Base-by-base conservation (phyloP, 2,329 filamentous ascomycete species). In the Seiridium unicorne region DNA sequence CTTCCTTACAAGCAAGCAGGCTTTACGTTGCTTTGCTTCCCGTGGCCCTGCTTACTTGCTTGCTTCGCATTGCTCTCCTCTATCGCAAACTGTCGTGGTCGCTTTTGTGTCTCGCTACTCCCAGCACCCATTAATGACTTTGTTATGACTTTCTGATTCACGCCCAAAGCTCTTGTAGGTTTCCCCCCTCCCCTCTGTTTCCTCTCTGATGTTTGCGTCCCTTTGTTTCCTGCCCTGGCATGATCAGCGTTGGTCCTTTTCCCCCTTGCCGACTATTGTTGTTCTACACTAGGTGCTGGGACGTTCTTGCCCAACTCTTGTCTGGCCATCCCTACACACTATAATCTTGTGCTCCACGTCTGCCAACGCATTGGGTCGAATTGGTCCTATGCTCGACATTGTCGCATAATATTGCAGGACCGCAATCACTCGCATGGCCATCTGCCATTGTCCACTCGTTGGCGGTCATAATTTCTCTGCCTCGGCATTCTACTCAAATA, bases 1-100 rank as follows among this genome's bases (percentile, higher is more conserved):
- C 47, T 59, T 59, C 57, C 57, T 46, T 59, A 36, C 47, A 13
- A 58, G 40, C 46, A 26, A 42, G 26, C 48, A 55, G 53, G 36
- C 35, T 55, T 55, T 11, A 18, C 49, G 26, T 57, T 57, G 42
- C 53, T 40, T 44, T 49, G 47, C 49, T 53, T 53, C 35, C 35
- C 31, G 18, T 53, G 11, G 31, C 46, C 46, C 6, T 46, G 44
- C 44, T 46, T 46, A 18, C 44, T 49, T 49, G 47, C 47, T 53
- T 53, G 32, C 49, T 35, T 36, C 13, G 31, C 48, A 10, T 5
- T 35, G 35, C n/a, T 34, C 49, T 35, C 31, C 9, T 34, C 18
- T 47, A 34, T 44, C 54, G 54, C 42, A 44, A 44, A 44, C 54
- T 57, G 54, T 48, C 44, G 49, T 51, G 46, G 46, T n/a, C 38